Base-by-base conservation (phyloP, 169 alveolate species). In the Plasmodium adleri region DNA sequence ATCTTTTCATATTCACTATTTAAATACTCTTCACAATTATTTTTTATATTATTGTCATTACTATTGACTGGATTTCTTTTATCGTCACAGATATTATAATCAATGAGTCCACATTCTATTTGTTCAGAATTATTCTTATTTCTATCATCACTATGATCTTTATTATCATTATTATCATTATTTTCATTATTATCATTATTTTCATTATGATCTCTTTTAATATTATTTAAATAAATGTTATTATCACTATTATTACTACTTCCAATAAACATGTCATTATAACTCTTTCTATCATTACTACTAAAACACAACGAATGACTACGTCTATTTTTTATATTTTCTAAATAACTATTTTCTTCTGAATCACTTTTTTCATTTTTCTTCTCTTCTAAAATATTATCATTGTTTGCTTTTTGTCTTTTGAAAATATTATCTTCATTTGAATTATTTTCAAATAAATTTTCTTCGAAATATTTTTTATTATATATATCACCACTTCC, bases 401-500 rank as follows among this genome's bases (percentile, higher is more conserved):
- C 47, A 6, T 39, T 39, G 2, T 39, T 39, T 39, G 2, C 10
- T 39, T 39, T 39, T 39, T 39, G 5, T 39, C 47, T 39, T 39
- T 39, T 39, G 5, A 39, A 5, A 39, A 39, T 39, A 39, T 39
- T 39, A 39, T 39, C 47, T 39, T 39, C 47, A 6, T 39, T 39
- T 39, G 47, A 39, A 39, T 39, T 39, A 39, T 39, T 39, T 39
- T 39, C 47, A 39, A 39, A 39, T 0, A 39, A 5, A 39, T 39
- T 9, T 39, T 39, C 47, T 39, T 39, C 47, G 7, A 39, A 39
- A 39, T 39, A 39, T 39, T 39, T 39, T 39, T 39, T 56, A 56
- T 56, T 56, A 9, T 17, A 17, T 56, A 17, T 56, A 56, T 56
- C 64, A 17, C 64, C 64, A 17, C 64, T 56, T 56, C 24, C 64